Percentiles rank a stretch among this genome's conserved stretches.
Evolutionary conservation across 2,329 filamentous ascomycete genomes (phyloP).

Genomic region (Scortechinia acanthostroma): DNA sequence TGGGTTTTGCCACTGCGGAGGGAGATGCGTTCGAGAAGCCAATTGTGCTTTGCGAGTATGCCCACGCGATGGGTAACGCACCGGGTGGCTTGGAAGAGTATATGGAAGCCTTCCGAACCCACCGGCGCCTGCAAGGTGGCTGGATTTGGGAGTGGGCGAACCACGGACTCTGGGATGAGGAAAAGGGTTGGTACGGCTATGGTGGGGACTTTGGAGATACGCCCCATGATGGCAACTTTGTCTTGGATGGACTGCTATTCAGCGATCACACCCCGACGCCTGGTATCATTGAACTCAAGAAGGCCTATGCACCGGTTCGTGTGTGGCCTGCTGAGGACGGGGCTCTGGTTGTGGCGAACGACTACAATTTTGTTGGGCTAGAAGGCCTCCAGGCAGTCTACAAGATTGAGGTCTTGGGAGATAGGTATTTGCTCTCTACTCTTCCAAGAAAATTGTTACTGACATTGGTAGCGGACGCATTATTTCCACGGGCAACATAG

Average conservation of each 20-base stretch:
- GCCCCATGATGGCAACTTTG: constrained; percentile 52
- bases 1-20: constrained; percentile 26
- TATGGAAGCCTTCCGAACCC: constrained; percentile 49
- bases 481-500: constrained; percentile 25
- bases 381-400: constrained; percentile 30
- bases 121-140: constrained; percentile 58
- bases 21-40: constrained; percentile 48
- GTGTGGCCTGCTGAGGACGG: constrained; percentile 24
- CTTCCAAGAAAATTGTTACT: constrained; percentile 6
- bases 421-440: constrained; percentile 26
- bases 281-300: constrained; percentile 46
- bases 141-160: constrained; percentile 64
- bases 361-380: constrained; percentile 38
- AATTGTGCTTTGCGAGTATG: constrained; percentile 49
- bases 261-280: constrained; percentile 41
- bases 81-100: constrained; percentile 67
- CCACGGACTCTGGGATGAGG: constrained; percentile 43
- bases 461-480: constrained; percentile 15
- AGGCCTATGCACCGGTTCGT: constrained; percentile 45
- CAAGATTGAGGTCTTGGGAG: constrained; percentile 30
- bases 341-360: constrained; percentile 30
- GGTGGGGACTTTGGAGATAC: constrained; percentile 55
- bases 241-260: constrained; percentile 44
- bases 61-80: constrained; percentile 68
- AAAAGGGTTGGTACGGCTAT: constrained; percentile 43